These are phyloP conservation scores for Solanum piurae DNA, from an alignment of 257 asterid species.

Conservation along the genomic window DNA sequence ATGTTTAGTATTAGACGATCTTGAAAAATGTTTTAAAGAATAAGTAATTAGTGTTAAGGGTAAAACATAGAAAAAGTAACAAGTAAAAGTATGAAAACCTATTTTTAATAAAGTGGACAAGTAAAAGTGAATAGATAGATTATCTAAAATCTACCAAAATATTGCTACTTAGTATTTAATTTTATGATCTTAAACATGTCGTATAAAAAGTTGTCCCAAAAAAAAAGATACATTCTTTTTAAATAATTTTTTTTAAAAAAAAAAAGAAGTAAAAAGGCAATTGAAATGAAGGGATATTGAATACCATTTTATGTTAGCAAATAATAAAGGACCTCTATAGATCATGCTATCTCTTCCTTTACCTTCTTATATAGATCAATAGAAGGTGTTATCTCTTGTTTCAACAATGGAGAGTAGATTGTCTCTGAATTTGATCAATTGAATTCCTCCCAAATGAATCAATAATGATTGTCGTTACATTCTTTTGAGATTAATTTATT, in stretches of 20 bases:
- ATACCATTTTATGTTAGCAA: not conserved
- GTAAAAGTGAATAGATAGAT: not conserved
- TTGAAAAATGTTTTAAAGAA: not conserved
- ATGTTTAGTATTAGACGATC: not conserved
- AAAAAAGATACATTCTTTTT: not conserved
- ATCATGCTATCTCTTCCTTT: not conserved
- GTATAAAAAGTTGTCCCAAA: too few relatives aligned
- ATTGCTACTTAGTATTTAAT: too few relatives aligned
- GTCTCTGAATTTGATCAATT: not conserved
- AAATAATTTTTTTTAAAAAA: too few relatives aligned
- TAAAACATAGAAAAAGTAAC: not conserved
- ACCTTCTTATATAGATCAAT: not conserved
- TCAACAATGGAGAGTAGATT: not conserved
- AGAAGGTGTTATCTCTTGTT: not conserved
- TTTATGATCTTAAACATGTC: too few relatives aligned
- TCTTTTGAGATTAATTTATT: not conserved
- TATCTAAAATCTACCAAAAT: too few relatives aligned
- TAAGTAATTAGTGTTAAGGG: not conserved
- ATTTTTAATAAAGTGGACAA: not conserved
- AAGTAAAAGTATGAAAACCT: not conserved
- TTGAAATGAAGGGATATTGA: not conserved
- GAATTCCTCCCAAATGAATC: not conserved
- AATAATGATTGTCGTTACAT: not conserved
- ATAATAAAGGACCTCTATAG: not conserved
- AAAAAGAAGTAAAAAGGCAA: too few relatives aligned